phyloP scores from a whole-genome alignment of 2,329 filamentous ascomycete species.

The Periconia sp. region DNA sequence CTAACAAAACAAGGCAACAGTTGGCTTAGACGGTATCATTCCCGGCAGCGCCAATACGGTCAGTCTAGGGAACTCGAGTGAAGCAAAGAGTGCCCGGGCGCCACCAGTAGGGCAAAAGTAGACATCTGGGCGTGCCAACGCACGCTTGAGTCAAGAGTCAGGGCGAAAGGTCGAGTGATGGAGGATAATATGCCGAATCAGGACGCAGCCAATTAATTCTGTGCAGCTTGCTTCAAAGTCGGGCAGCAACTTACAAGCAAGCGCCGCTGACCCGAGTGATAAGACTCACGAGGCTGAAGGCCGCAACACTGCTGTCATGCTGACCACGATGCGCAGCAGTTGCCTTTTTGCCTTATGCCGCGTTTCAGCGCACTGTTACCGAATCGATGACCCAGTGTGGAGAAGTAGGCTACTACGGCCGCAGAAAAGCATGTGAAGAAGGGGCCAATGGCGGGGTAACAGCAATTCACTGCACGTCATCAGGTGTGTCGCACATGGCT shows the following conservation, averaged over 20 bases:
- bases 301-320: constrained; percentile 1
- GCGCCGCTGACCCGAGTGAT: too few relatives aligned
- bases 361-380: background rate
- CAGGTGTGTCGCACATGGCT: constrained; percentile 15
- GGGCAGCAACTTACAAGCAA: constrained; percentile 8
- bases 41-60: background rate
- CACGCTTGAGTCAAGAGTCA: background rate
- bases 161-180: background rate
- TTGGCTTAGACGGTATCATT: background rate
- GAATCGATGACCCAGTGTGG: background rate
- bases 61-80: background rate
- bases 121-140: background rate
- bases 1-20: background rate
- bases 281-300: constrained; percentile 1
- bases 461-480: constrained; percentile 11
- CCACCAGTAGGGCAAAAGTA: background rate
- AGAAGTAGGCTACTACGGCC: background rate
- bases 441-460: constrained; percentile 12
- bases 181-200: constrained; percentile 1
- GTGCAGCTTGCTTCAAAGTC: too few relatives aligned
- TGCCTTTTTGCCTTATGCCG: constrained; percentile 10
- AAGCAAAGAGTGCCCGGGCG: background rate
- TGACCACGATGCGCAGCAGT: background rate
- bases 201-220: background rate
- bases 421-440: constrained; percentile 7